Conservation (phyloP, 345 rosid species). For the Kernera saxatilis region DNA sequence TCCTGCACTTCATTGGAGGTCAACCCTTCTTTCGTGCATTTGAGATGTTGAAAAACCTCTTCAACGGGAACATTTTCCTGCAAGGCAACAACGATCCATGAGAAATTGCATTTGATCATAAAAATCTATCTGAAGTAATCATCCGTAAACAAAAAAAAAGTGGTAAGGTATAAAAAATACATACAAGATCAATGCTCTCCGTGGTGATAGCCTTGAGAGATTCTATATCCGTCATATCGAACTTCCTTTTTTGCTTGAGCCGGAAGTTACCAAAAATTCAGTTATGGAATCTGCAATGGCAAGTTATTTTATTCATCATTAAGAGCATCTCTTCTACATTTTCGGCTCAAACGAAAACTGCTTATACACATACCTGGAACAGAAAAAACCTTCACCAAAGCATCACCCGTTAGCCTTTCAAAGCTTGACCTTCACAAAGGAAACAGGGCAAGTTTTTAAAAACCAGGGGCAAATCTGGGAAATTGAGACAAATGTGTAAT, state of each 20-base stretch:
- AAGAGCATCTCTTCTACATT: not conserved
- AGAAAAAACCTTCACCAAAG: slow-evolving; percentile 7
- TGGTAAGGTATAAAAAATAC: not conserved
- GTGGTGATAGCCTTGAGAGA: slow-evolving; percentile 69
- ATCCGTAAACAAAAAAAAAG: not conserved
- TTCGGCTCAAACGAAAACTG: not conserved
- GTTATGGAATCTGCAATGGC: slow-evolving; percentile 19
- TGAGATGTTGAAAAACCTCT: slow-evolving; percentile 46
- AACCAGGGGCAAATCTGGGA: slow-evolving; percentile 11
- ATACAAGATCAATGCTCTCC: slow-evolving; percentile 75
- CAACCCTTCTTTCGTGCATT: slow-evolving; percentile 47
- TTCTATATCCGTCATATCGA: slow-evolving; percentile 40
- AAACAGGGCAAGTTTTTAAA: too few species aligned
- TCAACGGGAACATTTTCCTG: slow-evolving; percentile 51
- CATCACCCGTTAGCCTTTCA: slow-evolving; percentile 20
- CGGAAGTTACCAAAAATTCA: slow-evolving; percentile 11
- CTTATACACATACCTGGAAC: slow-evolving; percentile 11
- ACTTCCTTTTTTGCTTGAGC: slow-evolving; percentile 28
- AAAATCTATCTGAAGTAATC: not conserved
- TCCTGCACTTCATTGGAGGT: slow-evolving; percentile 33
- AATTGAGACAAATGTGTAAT: not conserved
- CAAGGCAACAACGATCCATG: not conserved
- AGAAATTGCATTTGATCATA: not conserved
- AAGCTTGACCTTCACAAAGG: slow-evolving; percentile 22
- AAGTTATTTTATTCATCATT: not conserved